Evolutionary conservation across 768 basidiomycete genomes (phyloP), one percentile per base, ranked within the genome.

Genomic region (Kwoniella dejecticola): DNA sequence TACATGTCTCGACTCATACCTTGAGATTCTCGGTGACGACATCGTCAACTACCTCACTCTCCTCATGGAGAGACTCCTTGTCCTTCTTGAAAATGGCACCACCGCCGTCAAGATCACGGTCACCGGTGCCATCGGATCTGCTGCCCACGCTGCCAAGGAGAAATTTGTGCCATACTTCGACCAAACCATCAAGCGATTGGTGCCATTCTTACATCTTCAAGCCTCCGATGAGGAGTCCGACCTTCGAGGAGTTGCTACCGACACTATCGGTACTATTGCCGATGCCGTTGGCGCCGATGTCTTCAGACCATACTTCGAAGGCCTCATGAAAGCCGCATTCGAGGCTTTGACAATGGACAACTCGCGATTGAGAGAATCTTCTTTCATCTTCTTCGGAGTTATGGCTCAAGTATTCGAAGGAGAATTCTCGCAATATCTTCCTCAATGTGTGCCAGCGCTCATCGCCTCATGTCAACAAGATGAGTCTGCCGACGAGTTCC

Each of bases 361-460:
- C 67, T 90, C 88, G 67, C 84, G 93, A 62, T 82, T 98, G 63
- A 84, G 90, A 71, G 96, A 99, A 79, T 96, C 93, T 80, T 90
- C 88, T 73, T 98, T 96, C 86, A 82, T 99, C 67, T 97, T 97
- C 86, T 98, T 98, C 72, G 91, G 93, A 57, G 92, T 95, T 65
- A 94, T 99, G 89, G 90, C 93, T n/a, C 85, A 89, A 48, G 92
- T 99, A 17, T 99, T 96, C 73, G 90, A 86, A 49, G 91, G 91
- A 59, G 93, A 98, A 71, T 98, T 98, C 70, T 88, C 91, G 1
- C 83, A 84, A 2, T 97, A 92, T 80, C 84, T 98, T 31, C 84
- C 87, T 7, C 86, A 84, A 62, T 91, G 97, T 62, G 85, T 99
- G 29, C 92, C 94, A 26, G 84, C 90, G 49, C 84, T 99, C 66